These are phyloP conservation scores for Cyclotella cryptica DNA, from an alignment of 108 stramenopile genomes.

Conservation along the genomic window DNA sequence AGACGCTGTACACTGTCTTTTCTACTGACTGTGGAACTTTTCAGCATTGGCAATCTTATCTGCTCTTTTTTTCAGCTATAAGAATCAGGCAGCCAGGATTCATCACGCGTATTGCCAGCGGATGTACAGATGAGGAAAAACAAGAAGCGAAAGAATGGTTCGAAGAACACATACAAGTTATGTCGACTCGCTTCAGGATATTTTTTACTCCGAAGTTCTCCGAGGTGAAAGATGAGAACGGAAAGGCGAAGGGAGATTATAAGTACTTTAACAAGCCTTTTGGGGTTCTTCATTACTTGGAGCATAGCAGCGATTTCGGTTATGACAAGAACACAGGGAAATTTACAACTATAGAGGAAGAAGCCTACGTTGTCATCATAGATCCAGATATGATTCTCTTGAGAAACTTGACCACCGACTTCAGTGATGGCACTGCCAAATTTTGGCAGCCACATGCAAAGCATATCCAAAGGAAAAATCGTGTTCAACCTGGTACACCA, in stretches of 20 bases:
- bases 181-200: constrained; percentile 66
- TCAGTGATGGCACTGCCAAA: constrained; percentile 48
- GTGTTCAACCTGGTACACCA: constrained; percentile 65
- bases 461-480: constrained; percentile 34
- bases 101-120: constrained; percentile 93
- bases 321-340: constrained; percentile 46
- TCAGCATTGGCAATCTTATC: constrained; percentile 95
- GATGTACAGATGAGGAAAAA: constrained; percentile 60
- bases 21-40: constrained; percentile 87
- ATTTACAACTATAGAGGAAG: constrained; percentile 40
- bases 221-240: constrained; percentile 53
- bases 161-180: constrained; percentile 26
- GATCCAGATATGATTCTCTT: constrained; percentile 97
- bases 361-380: constrained; percentile 81
- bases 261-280: constrained; percentile 93
- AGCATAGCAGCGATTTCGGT: constrained; percentile 55
- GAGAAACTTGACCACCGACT: constrained; percentile 73
- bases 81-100: constrained; percentile 80
- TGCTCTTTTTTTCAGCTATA: constrained; percentile 86
- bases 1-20: constrained; percentile 58
- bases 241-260: constrained; percentile 60
- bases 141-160: constrained; percentile 43
- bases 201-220: constrained; percentile 84
- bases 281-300: constrained; percentile 86
- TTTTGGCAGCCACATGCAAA: constrained; percentile 50